Conservation (phyloP, 2,329 filamentous ascomycete species). For the Aschersonia sp. region DNA sequence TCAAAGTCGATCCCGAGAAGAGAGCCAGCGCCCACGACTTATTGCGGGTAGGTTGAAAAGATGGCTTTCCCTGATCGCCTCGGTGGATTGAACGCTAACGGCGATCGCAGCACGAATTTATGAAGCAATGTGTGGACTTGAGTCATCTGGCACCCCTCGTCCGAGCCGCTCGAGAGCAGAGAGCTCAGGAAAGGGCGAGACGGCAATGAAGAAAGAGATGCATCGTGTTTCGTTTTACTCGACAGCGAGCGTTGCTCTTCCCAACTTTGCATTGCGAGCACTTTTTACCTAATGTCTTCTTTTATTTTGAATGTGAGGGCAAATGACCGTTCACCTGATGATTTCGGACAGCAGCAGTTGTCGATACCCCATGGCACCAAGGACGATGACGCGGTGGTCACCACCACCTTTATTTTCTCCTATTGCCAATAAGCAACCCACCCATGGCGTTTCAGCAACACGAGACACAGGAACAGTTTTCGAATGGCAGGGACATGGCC, state of each 20-base stretch:
- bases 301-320: neutral
- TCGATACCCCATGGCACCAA: no score
- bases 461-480: no score
- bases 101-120: conserved; percentile 55
- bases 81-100: conserved; percentile 7
- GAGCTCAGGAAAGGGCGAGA: conserved; percentile 70
- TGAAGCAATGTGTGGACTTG: conserved; percentile 60
- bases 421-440: no score
- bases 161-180: conserved; percentile 67
- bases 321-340: no score
- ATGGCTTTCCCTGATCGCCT: neutral
- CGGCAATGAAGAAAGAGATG: conserved; percentile 26
- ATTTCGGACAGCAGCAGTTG: no score
- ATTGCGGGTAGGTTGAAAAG: conserved; percentile 52
- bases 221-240: conserved; percentile 1
- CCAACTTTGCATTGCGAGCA: neutral
- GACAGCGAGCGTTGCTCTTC: conserved; percentile 4
- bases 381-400: no score
- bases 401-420: no score
- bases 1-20: conserved; percentile 96
- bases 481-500: no score
- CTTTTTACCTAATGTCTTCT: neutral
- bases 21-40: conserved; percentile 88
- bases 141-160: conserved; percentile 75
- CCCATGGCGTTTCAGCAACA: no score